Evolutionary conservation across 2,329 filamentous ascomycete species (phyloP).

Genomic region (Colletotrichum falcatum): DNA sequence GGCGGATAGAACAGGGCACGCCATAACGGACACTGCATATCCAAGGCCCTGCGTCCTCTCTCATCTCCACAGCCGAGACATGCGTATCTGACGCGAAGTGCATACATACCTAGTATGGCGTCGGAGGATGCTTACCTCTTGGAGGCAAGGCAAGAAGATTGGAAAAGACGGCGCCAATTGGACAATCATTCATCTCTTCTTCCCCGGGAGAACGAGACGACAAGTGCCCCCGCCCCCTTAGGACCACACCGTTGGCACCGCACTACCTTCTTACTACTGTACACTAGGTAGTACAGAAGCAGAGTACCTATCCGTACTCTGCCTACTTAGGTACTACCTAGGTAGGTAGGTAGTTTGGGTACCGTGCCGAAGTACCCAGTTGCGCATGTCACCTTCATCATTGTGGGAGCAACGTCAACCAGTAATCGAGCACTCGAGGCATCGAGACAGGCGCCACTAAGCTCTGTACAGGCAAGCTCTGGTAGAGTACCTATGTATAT

Average conservation of each 20-base stretch:
- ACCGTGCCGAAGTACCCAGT: slow-evolving; percentile 11
- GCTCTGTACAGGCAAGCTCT: slow-evolving; percentile 24
- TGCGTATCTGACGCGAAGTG: not conserved
- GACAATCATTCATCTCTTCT: not conserved
- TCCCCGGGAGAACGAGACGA: not conserved
- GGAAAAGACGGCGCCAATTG: not conserved
- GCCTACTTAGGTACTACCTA: too few relatives aligned
- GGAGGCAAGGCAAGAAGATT: slow-evolving; percentile 20
- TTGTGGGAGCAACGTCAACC: slow-evolving; percentile 9
- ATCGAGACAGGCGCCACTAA: slow-evolving; percentile 20
- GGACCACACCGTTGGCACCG: slow-evolving; percentile 15
- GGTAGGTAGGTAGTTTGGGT: too few relatives aligned
- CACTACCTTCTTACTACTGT: too few relatives aligned
- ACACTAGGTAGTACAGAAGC: too few relatives aligned
- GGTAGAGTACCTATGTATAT: too few relatives aligned
- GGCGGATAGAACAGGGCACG: not conserved
- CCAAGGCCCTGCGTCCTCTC: not conserved
- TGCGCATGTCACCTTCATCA: slow-evolving; percentile 30
- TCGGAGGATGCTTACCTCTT: slow-evolving; percentile 28
- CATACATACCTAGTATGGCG: not conserved
- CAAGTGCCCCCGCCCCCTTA: not conserved
- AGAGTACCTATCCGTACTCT: not conserved
- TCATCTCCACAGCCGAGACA: not conserved
- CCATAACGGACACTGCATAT: not conserved
- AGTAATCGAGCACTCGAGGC: slow-evolving; percentile 30